Base-by-base conservation (phyloP, 1,284 basidiomycete genomes). In the Filobasidium uniguttulatum region DNA sequence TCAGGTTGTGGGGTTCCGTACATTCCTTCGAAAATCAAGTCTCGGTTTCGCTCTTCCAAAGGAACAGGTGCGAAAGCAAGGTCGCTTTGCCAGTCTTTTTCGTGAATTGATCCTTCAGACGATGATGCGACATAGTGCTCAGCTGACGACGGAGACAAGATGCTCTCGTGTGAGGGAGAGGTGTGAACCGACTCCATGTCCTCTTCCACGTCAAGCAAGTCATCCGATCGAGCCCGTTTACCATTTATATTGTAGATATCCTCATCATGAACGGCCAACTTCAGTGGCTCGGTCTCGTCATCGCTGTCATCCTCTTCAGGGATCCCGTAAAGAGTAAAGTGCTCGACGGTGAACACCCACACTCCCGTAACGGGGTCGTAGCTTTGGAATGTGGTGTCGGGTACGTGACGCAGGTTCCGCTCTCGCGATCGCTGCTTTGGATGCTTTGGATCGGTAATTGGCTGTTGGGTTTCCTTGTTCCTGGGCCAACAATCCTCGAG, bases 261-360 rank as follows among this genome's bases (percentile, higher is more conserved):
- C 12, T 41, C 14, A 35, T 64, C 63, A 2, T 65, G 64, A 14
- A 62, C 62, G 7, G 61, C 59, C 23, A 55, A 55, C 3, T 56
- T 54, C n/a, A n/a, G n/a, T n/a, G n/a, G n/a, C 14, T 59, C 56
- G 9, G 48, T 47, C 14, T 61, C 59, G 10, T 58, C 59, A 8
- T 65, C 62, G 10, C 65, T 64, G 19, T 69, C 67, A 37, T 63
- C 60, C 10, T 63, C 59, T 25, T 60, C 63, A 31, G 54, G 55
- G 17, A 72, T 58, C 28, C 72, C 72, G 50, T 73, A 70, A 55
- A 70, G 54, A 40, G 62, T 71, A 59, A 97, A 97, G 72, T 93
- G 88, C 64, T 91, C 83, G 53, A 97, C 93, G 26, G 76, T 79
- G 72, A 98, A 98, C 33, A 80, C 83, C 93, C 94, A 97, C 64